Percentiles rank a stretch among this genome's conserved stretches.
phyloP scores from a whole-genome alignment of 148 eudicot genomes.

The Rhododendron henanense region DNA sequence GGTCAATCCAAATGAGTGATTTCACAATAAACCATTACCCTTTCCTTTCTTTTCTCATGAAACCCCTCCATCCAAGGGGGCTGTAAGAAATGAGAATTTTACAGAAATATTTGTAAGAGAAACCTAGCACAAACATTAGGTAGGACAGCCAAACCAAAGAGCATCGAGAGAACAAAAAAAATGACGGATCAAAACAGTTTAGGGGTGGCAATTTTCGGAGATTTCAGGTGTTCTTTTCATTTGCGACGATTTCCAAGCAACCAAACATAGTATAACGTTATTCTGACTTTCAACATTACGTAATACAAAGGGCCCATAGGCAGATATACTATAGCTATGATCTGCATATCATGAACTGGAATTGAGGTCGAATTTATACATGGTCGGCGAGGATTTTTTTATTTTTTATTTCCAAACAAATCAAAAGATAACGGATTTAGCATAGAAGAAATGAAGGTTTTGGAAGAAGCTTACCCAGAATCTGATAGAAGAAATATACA shows the following conservation, averaged over 20 bases:
- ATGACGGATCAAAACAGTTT: not conserved
- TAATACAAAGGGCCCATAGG: not conserved
- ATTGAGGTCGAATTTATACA: not conserved
- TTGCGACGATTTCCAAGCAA: not conserved
- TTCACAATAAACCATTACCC: too few relatives aligned
- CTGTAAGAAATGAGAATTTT: not conserved
- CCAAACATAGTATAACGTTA: not conserved
- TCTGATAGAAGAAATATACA: constrained; percentile 29
- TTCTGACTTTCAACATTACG: not conserved
- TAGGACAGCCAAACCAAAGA: not conserved
- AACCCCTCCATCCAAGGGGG: too few relatives aligned
- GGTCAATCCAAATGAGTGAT: too few relatives aligned
- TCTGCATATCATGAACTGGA: not conserved
- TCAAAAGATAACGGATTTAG: not conserved
- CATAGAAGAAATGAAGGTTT: not conserved
- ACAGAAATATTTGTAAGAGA: not conserved
- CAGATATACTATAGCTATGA: not conserved
- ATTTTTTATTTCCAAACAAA: not conserved
- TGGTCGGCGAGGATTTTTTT: not conserved
- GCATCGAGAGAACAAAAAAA: not conserved
- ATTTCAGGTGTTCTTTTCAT: not conserved
- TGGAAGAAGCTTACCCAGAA: constrained; percentile 20
- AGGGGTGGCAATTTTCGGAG: not conserved
- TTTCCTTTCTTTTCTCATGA: too few relatives aligned
- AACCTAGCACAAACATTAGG: not conserved